Evolutionary conservation across 164 flowering plant genomes (phyloP).

Genomic region (Macadamia tetraphylla): DNA sequence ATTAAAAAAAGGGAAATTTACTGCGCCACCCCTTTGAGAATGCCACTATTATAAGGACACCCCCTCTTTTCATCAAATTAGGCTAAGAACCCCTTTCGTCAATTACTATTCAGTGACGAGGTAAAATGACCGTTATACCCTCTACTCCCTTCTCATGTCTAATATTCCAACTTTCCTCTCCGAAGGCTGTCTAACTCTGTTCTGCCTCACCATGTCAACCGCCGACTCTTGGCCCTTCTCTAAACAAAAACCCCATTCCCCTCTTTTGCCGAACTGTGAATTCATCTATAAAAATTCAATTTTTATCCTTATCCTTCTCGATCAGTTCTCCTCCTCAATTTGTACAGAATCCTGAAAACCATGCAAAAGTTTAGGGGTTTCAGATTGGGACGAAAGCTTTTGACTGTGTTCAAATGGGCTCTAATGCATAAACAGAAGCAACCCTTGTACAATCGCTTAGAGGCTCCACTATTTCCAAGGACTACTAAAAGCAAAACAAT

Average conservation of each 20-base stretch:
- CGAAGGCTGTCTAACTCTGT: conserved; percentile 48
- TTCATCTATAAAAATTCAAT: too few relatives aligned
- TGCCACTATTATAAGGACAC: too few relatives aligned
- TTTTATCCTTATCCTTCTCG: not conserved
- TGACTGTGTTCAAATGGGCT: conserved; percentile 31
- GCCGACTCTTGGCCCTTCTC: conserved; percentile 65
- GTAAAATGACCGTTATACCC: not conserved
- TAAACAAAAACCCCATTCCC: conserved; percentile 2
- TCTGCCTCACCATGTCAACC: conserved; percentile 44
- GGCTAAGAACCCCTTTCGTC: too few relatives aligned
- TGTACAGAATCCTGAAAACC: not conserved
- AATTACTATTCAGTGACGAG: too few relatives aligned
- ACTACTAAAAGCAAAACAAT: conserved; percentile 17
- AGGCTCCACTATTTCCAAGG: not conserved
- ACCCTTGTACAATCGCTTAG: conserved; percentile 9
- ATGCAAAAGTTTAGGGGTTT: conserved; percentile 54
- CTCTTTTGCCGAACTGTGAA: too few relatives aligned
- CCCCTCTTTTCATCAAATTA: too few relatives aligned
- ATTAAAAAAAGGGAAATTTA: too few relatives aligned
- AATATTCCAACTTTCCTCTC: conserved; percentile 47
- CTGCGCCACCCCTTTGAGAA: too few relatives aligned
- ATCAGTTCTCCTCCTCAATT: not conserved
- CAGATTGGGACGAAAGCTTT: conserved; percentile 35
- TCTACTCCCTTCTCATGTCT: conserved; percentile 24
- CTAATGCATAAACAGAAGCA: conserved; percentile 15